Conservation (phyloP, 2,329 filamentous ascomycete genomes). For the Aspergillus floridensis region DNA sequence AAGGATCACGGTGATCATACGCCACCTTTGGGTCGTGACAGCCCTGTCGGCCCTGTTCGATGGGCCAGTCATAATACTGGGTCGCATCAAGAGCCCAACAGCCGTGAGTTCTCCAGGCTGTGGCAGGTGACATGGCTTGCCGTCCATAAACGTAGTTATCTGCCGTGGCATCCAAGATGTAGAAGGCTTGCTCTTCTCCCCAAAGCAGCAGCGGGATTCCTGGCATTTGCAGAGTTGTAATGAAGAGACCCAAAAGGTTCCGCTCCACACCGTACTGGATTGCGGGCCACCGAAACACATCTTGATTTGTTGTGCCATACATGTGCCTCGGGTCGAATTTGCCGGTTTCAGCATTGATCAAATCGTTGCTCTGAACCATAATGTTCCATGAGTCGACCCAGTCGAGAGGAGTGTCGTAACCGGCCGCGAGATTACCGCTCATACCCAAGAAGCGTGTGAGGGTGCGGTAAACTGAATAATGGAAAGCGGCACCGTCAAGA, state of each 20-base stretch:
- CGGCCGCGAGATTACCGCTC: slow-evolving; percentile 55
- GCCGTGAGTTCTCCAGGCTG: slow-evolving; percentile 64
- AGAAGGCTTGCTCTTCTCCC: slow-evolving; percentile 66
- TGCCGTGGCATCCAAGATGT: slow-evolving; percentile 63
- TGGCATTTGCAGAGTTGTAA: slow-evolving; percentile 59
- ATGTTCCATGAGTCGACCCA: slow-evolving; percentile 57
- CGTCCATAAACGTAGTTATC: slow-evolving; percentile 65
- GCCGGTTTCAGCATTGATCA: slow-evolving; percentile 60
- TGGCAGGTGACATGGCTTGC: slow-evolving; percentile 59
- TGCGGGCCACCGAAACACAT: slow-evolving; percentile 64
- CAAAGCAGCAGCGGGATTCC: slow-evolving; percentile 61
- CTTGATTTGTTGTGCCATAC: slow-evolving; percentile 64
- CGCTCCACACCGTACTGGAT: slow-evolving; percentile 57
- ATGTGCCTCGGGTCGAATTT: slow-evolving; percentile 63
- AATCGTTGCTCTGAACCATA: slow-evolving; percentile 58
- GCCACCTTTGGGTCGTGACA: slow-evolving; percentile 58
- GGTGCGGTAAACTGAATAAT: slow-evolving; percentile 64
- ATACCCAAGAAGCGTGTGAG: slow-evolving; percentile 61
- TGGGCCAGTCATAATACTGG: slow-evolving; percentile 59
- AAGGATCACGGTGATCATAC: slow-evolving; percentile 62
- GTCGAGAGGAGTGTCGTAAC: slow-evolving; percentile 54
- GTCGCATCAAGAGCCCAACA: slow-evolving; percentile 58
- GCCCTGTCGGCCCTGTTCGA: slow-evolving; percentile 53
- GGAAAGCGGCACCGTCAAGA: slow-evolving; percentile 61
- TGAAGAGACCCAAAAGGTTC: slow-evolving; percentile 57